Base-by-base conservation (phyloP, 2,329 filamentous ascomycete species). In the Cytospora leucostoma region DNA sequence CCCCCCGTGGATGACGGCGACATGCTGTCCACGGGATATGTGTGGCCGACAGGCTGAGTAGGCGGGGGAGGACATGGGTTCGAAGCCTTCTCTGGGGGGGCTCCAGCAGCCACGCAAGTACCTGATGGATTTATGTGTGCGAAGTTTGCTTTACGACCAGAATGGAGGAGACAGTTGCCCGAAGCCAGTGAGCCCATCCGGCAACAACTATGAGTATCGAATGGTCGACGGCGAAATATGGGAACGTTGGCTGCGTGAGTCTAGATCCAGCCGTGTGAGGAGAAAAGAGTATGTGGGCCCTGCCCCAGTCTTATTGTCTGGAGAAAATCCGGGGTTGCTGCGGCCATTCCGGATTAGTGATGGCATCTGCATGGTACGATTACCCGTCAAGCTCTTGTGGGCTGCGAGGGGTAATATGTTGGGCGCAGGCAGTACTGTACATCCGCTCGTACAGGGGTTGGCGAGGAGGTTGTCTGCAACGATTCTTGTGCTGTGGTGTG, bases 1-100 rank as follows among this genome's bases (percentile, higher is more conserved):
- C 82, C 81, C 71, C 78, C 80, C 68, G 80, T 82, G 70, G 81
- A 83, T 44, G 81, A 83, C 71, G 81, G 80, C 73, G 81, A 78
- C 80, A 84, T 83, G 71, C 51, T 40, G 52, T 37, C 38, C 34
- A 40, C 56, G 38, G 37, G 54, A 55, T 44, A n/a, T 35, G 51
- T 32, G 53, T 40, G 27, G 37, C 73, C 75, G 70, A 71, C 69
- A 56, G 67, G 66, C 44, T 68, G 70, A 60, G 67, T 64, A 56
- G 65, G 68, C 57, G 68, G 62, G 59, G 47, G 65, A 66, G 60
- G 68, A 63, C 56, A 68, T 67, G 64, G 61, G 67, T 38, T 27
- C 37, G 49, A 56, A 58, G 53, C 33, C 44, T 13, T 60, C 19
- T 12, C 19, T 35, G 21, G 37, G 35, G 40, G 37, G 35, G 47